Percentiles rank a stretch among this genome's conserved stretches.
These are phyloP conservation scores for Hypoxylon subgilvum DNA, from an alignment of 495 filamentous ascomycete species.

Conservation along the genomic window DNA sequence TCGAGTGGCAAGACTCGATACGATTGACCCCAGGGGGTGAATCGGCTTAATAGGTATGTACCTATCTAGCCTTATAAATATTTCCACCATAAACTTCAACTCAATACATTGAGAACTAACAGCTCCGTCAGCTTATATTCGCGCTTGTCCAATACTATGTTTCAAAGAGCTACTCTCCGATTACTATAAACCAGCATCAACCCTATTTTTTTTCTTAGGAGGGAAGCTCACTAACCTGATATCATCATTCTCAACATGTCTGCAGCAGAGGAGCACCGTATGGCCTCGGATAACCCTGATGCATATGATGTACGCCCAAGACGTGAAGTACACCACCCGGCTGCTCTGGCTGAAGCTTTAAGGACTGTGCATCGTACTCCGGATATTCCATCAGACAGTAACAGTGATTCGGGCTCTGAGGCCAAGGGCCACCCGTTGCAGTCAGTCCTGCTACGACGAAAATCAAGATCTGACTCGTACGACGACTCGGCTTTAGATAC, in stretches of 20 bases:
- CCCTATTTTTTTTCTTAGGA: background rate
- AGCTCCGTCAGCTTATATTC: too few species aligned
- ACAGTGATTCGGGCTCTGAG: constrained; percentile 28
- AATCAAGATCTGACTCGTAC: constrained; percentile 23
- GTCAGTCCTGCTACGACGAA: constrained; percentile 25
- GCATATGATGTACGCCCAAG: constrained; percentile 4
- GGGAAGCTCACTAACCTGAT: background rate
- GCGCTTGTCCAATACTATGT: background rate
- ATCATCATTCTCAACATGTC: constrained; percentile 10
- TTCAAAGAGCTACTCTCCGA: background rate
- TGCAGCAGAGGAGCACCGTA: constrained; percentile 4
- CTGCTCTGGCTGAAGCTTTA: constrained; percentile 23
- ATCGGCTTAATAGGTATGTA: background rate
- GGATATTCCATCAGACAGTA: constrained; percentile 30
- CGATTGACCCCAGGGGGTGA: constrained; percentile 25
- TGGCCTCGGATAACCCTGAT: background rate
- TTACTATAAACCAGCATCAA: constrained; percentile 1
- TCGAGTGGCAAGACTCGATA: constrained; percentile 27
- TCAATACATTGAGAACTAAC: background rate
- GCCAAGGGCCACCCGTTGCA: constrained; percentile 11
- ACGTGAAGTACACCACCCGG: constrained; percentile 22
- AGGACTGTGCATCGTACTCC: constrained; percentile 22
- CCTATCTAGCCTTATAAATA: constrained; percentile 13
- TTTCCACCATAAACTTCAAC: constrained; percentile 6
- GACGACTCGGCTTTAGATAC: constrained; percentile 28